Evolutionary conservation across 1,284 basidiomycete genomes (phyloP).

Genomic region (Xerocomus cyaneibrunnescens): DNA sequence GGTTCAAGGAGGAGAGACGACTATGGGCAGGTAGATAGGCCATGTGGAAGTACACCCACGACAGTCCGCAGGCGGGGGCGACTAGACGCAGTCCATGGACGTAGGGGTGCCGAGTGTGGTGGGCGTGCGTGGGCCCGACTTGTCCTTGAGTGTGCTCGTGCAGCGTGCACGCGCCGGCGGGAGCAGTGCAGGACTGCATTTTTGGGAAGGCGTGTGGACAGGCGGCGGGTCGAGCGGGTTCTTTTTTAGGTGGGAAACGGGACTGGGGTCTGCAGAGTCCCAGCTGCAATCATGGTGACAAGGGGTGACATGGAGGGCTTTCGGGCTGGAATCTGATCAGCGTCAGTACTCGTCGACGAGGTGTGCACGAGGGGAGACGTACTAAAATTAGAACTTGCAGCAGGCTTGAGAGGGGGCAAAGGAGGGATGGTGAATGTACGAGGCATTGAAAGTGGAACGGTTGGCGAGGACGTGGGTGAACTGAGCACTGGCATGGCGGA

Average conservation of each 20-base stretch:
- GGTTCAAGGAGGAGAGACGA: not conserved
- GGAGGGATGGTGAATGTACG: constrained; percentile 25
- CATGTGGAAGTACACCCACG: constrained; percentile 10
- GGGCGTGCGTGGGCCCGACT: constrained; percentile 18
- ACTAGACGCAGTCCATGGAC: constrained; percentile 18
- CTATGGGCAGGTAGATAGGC: not conserved
- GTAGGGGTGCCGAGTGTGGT: constrained; percentile 4
- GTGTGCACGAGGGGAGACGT: too few relatives aligned
- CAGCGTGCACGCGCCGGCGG: constrained; percentile 7
- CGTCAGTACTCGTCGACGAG: too few relatives aligned
- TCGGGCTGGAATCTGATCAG: constrained; percentile 15
- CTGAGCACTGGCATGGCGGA: constrained; percentile 23
- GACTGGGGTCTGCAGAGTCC: constrained; percentile 37
- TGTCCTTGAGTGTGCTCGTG: constrained; percentile 26
- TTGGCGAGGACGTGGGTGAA: too few relatives aligned
- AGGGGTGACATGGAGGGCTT: constrained; percentile 29
- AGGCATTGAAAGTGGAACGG: too few relatives aligned
- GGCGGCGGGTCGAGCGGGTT: not conserved
- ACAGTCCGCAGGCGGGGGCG: constrained; percentile 30
- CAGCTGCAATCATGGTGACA: constrained; percentile 21
- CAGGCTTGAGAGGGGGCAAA: constrained; percentile 29
- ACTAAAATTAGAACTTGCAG: constrained; percentile 32
- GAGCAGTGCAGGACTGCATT: constrained; percentile 20
- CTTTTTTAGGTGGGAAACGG: constrained; percentile 11
- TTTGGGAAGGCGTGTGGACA: constrained; percentile 1